Base-by-base conservation (phyloP, 169 alveolate species). In the Neospora caninum region DNA sequence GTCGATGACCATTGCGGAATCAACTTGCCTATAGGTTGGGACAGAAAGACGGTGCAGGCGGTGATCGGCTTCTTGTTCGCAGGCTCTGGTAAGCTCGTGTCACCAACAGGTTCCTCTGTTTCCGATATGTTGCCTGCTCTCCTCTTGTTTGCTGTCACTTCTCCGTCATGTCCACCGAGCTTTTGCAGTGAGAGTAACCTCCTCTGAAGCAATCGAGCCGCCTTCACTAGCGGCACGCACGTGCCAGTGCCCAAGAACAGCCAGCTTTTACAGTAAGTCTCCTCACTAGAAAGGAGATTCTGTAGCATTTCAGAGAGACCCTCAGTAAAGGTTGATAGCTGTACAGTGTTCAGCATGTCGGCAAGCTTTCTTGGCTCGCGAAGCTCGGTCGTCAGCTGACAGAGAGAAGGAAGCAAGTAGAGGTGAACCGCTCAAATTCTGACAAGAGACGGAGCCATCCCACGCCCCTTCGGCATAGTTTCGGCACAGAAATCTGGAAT, bases 161-260 rank as follows among this genome's bases (percentile, higher is more conserved):
- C 58, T 49, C 58, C 58, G n/a, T 22, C 73, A 64, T 64, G 34
- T 64, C n/a, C 73, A 6, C 31, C n/a, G 31, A 64, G n/a, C 34
- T 7, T 64, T 16, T 64, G 25, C 73, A 22, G 31, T 6, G 73
- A 16, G 34, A 27, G 31, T 20, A 78, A n/a, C 45, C 36, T 29
- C 67, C 39, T 2, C 67, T 82, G 38, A 18, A 82, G 67, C 38
- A 82, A 16, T 22, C 1, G 89, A 42, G 89, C 89, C 38, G 89
- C 89, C 64, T 38, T 82, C 31, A 82, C 89, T 7, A 82, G 67
- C 10, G 89, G 89, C 38, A 82, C 69, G 38, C 89, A 82, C 38
- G 89, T 82, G 38, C 89, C 89, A 0, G 69, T 41, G 64, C 89
- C 89, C 34, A 82, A 13, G 89, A 82, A 82, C 22, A 82, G 64